Base-by-base conservation (phyloP, 2,329 filamentous ascomycete genomes). In the Chrysosporium queenslandicum region DNA sequence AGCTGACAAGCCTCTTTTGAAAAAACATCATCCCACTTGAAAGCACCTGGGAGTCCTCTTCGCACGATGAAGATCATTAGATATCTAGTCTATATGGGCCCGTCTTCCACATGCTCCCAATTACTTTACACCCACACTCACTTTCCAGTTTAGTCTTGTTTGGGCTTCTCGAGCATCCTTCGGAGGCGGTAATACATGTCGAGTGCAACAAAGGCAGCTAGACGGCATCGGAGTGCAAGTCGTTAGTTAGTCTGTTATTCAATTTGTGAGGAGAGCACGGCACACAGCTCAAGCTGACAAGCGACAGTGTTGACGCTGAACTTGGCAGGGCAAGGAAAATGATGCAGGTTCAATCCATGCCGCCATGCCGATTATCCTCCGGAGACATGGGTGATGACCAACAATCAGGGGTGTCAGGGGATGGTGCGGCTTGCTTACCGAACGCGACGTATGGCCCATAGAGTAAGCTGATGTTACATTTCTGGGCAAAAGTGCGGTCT, bases 391-490 rank as follows among this genome's bases (percentile, higher is more conserved):
- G 29, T 2, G 20, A 27, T 12, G 9, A 1, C n/a, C n/a, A 7
- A 20, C 4, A 6, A 16, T 3, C n/a, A 5, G 36, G 6, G n/a
- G 14, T 2, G 2, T 4, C 11, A 4, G 23, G 21, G 8, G 2
- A 42, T n/a, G 16, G 2, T 16, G 23, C 4, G 12, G 11, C 8
- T 16, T 27, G 11, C 76, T 65, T 67, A 80, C 78, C 75, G 23
- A 82, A 59, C 39, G 69, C 68, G 34, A 79, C 62, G 66, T 82
- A 82, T 2, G 79, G 78, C 21, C 74, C 74, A 63, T 82, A 82
- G 12, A 81, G 66, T 56, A 68, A 71, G 0, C 68, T 74, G 49
- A 82, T 59, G 50, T 71, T 69, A 21, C 70, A 61, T 60, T 79
- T 80, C 58, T 79, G 68, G 2, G 60, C 62, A 1, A 62, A 56